These are phyloP conservation scores for Petunia hybrid DNA, from an alignment of 305 asterid species.

Conservation along the genomic window DNA sequence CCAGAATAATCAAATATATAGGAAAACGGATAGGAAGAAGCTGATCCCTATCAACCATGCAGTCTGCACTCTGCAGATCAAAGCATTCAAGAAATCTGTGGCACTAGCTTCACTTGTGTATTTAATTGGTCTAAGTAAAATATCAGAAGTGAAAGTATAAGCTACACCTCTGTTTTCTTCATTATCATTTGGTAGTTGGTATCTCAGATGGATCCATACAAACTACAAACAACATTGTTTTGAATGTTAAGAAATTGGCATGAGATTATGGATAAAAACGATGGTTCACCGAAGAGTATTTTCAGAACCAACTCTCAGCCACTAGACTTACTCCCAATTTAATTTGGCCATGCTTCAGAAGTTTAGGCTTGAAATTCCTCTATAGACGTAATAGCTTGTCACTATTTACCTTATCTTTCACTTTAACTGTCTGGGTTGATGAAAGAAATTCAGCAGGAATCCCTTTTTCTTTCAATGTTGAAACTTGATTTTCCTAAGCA, in stretches of 20 bases:
- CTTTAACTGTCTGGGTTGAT: conserved; percentile 75
- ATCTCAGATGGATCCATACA: background rate
- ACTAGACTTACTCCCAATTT: background rate
- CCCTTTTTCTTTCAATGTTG: conserved; percentile 78
- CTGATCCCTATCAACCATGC: background rate
- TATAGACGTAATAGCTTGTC: background rate
- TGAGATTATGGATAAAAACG: background rate
- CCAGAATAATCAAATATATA: background rate
- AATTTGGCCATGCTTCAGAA: conserved; percentile 4
- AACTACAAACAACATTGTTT: conserved; percentile 4
- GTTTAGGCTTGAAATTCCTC: conserved; percentile 23
- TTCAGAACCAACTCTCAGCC: background rate
- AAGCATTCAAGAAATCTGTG: background rate
- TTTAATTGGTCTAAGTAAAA: background rate
- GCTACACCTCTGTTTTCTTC: conserved; percentile 15
- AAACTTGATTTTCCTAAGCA: conserved; percentile 90
- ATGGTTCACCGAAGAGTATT: conserved; percentile 1
- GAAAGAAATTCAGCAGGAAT: conserved; percentile 94
- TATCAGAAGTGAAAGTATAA: background rate
- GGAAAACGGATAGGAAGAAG: background rate
- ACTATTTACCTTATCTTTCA: conserved; percentile 70
- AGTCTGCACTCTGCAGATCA: background rate
- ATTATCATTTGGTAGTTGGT: background rate
- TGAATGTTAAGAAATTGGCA: conserved; percentile 18
- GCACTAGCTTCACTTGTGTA: background rate